phyloP scores from a whole-genome alignment of 768 basidiomycete genomes.

The Tricholomella constricta region DNA sequence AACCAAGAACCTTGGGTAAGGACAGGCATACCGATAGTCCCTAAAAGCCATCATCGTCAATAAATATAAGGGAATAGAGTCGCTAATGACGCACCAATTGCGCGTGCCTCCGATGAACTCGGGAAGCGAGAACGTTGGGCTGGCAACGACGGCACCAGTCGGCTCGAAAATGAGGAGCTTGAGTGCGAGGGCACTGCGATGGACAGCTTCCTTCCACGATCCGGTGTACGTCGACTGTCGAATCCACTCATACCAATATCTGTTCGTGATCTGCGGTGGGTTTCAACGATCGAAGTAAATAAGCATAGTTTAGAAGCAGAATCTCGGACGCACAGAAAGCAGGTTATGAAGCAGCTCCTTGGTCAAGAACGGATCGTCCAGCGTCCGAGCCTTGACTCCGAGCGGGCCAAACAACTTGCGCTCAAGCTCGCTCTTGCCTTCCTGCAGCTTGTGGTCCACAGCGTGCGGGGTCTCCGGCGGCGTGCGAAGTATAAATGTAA shows the following conservation, averaged over 20 bases:
- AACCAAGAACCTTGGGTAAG: no score
- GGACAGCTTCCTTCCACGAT: conserved; percentile 94
- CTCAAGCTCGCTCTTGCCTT: neutral
- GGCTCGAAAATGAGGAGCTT: conserved; percentile 94
- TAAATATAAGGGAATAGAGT: neutral
- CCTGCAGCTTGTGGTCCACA: neutral
- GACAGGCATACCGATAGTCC: no score
- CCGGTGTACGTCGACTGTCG: conserved; percentile 87
- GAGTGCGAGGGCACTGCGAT: conserved; percentile 89
- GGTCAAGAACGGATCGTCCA: conserved; percentile 74
- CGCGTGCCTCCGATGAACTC: conserved; percentile 89
- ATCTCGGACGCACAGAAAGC: conserved; percentile 40
- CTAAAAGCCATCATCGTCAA: no score
- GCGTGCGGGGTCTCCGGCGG: conserved; percentile 45
- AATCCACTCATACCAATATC: conserved; percentile 91
- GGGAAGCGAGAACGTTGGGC: conserved; percentile 92
- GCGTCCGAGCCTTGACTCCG: conserved; percentile 42
- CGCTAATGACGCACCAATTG: conserved; percentile 63
- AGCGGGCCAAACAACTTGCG: neutral
- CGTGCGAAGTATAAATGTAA: conserved; percentile 86
- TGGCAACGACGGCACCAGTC: conserved; percentile 91
- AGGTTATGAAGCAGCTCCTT: conserved; percentile 61
- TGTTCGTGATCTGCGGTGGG: conserved; percentile 66
- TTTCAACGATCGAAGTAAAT: no score
- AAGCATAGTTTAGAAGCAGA: neutral